Evolutionary conservation across 768 basidiomycete genomes (phyloP).

Genomic region (Auriscalpium vulgare): DNA sequence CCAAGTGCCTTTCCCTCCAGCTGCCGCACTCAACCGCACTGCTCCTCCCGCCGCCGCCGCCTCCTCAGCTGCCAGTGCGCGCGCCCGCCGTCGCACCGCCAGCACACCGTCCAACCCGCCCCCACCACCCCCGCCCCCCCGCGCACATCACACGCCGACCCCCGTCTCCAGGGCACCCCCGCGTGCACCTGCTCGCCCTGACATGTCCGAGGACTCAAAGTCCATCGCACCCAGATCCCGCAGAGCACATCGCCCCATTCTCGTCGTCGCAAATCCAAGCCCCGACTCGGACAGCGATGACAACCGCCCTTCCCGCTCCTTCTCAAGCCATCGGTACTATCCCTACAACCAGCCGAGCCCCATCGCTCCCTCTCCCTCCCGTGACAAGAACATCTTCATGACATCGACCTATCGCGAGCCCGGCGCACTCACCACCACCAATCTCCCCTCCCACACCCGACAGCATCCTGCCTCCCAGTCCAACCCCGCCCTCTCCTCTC

Average conservation of each 20-base stretch:
- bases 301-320: slow-evolving; percentile 20
- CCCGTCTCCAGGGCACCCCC: neutral
- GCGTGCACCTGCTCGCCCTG: neutral
- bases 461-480: slow-evolving; percentile 29
- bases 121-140: slow-evolving; percentile 1
- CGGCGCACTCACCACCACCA: slow-evolving; percentile 29
- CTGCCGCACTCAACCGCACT: neutral
- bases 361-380: slow-evolving; percentile 21
- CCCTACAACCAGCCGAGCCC: slow-evolving; percentile 23
- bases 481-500: slow-evolving; percentile 58
- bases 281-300: slow-evolving; percentile 37
- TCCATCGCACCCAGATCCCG: slow-evolving; percentile 26
- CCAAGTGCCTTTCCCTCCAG: neutral
- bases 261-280: slow-evolving; percentile 57
- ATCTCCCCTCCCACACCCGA: slow-evolving; percentile 22
- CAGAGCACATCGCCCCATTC: slow-evolving; percentile 27
- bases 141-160: neutral
- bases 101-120: neutral
- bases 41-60: neutral
- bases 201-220: slow-evolving; percentile 59
- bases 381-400: slow-evolving; percentile 17
- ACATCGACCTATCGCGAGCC: slow-evolving; percentile 20
- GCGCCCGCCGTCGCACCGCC: neutral
- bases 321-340: slow-evolving; percentile 1
- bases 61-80: neutral